Evolutionary conservation across 305 asterid species (phyloP).

Genomic region (Fraxinus platypoda): DNA sequence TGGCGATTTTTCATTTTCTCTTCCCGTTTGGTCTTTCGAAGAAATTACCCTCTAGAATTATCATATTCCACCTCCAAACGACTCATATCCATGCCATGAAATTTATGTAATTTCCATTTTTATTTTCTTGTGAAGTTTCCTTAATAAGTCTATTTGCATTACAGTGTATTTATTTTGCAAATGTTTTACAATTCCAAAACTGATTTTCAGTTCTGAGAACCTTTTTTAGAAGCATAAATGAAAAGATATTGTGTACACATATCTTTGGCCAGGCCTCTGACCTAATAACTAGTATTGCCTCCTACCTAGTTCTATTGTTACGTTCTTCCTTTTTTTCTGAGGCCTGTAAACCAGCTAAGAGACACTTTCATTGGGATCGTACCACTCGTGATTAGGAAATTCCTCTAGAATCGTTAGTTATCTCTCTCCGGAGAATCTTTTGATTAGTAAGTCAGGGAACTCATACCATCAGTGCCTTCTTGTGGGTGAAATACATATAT

Average conservation of each 20-base stretch:
- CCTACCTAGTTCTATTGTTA: neutral
- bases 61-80: neutral
- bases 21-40: neutral
- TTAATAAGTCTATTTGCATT: neutral
- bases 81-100: neutral
- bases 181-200: neutral
- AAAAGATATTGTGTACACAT: neutral
- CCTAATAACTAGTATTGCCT: neutral
- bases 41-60: neutral
- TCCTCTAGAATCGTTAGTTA: neutral
- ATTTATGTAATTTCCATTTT: neutral
- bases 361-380: too few relatives aligned
- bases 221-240: slow-evolving; percentile 7
- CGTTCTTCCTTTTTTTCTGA: neutral
- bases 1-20: neutral
- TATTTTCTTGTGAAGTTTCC: neutral
- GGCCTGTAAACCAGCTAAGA: too few relatives aligned
- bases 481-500: neutral
- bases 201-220: neutral
- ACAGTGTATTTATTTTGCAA: neutral
- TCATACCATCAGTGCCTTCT: neutral
- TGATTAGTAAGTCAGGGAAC: neutral
- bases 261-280: neutral
- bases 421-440: neutral
- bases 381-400: neutral